phyloP scores from a whole-genome alignment of 2,329 filamentous ascomycete species.

The Fusarium pseudoanthophilum region DNA sequence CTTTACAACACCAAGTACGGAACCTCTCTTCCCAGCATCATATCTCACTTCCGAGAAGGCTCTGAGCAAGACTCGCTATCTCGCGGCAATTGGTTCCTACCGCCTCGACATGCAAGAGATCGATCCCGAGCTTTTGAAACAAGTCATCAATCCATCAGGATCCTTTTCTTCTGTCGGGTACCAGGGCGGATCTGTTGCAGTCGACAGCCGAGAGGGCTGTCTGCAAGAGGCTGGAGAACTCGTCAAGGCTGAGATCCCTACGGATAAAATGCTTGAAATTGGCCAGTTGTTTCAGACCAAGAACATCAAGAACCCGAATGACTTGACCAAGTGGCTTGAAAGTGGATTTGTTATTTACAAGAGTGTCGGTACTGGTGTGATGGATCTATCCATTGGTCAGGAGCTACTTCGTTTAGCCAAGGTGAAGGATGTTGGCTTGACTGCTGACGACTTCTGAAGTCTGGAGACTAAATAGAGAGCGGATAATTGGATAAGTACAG shows the following conservation, averaged over 20 bases:
- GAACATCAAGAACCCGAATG: neutral
- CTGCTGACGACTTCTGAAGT: slow-evolving; percentile 37
- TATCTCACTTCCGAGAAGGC: slow-evolving; percentile 37
- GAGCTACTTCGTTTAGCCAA: slow-evolving; percentile 67
- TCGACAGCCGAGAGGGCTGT: slow-evolving; percentile 46
- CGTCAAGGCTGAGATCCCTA: slow-evolving; percentile 41
- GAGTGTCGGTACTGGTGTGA: slow-evolving; percentile 73
- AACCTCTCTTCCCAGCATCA: slow-evolving; percentile 43
- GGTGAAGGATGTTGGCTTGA: slow-evolving; percentile 61
- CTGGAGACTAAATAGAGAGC: too few relatives aligned
- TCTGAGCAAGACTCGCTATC: slow-evolving; percentile 41
- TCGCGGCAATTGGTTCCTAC: slow-evolving; percentile 49
- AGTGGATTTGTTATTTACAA: slow-evolving; percentile 76
- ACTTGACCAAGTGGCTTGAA: slow-evolving; percentile 67
- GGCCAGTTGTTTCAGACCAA: slow-evolving; percentile 62
- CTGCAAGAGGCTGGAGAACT: slow-evolving; percentile 48
- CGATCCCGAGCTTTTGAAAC: slow-evolving; percentile 44
- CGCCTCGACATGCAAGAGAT: slow-evolving; percentile 49
- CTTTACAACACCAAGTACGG: slow-evolving; percentile 47
- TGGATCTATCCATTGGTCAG: slow-evolving; percentile 73
- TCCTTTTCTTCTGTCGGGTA: slow-evolving; percentile 5
- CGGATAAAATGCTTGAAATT: slow-evolving; percentile 50
- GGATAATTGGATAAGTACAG: too few relatives aligned
- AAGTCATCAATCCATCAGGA: slow-evolving; percentile 28
- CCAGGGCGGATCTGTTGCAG: slow-evolving; percentile 29